phyloP scores from a whole-genome alignment of 257 asterid genomes.

The Orobanche coerulescens region DNA sequence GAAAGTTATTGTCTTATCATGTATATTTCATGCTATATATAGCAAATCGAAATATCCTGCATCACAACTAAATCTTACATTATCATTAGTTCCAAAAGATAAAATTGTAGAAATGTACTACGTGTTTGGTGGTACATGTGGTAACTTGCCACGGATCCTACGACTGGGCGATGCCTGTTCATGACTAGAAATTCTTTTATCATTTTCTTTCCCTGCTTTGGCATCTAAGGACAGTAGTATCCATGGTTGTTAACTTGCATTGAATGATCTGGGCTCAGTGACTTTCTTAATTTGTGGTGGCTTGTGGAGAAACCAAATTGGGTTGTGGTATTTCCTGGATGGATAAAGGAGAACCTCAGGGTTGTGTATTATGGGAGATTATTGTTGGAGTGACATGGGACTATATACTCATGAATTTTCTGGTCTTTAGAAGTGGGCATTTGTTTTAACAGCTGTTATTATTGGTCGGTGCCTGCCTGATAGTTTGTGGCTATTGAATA shows the following conservation, averaged over 20 bases:
- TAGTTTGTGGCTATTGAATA: not conserved
- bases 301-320: not conserved
- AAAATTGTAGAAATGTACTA: not conserved
- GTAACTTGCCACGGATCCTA: not conserved
- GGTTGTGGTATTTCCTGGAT: not conserved
- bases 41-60: not conserved
- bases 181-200: not conserved
- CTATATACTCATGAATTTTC: not conserved
- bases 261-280: not conserved
- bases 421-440: not conserved
- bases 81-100: slow-evolving; percentile 13
- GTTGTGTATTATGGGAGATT: not conserved
- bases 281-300: not conserved
- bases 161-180: not conserved
- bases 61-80: not conserved
- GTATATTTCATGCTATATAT: not conserved
- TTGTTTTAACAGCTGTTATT: not conserved
- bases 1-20: not conserved
- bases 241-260: not conserved
- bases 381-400: not conserved
- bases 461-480: not conserved
- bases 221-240: not conserved
- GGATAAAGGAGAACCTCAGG: not conserved
- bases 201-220: not conserved
- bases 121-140: slow-evolving; percentile 8